Evolutionary conservation across 306 rosid genomes (phyloP), one percentile per base, ranked within the genome.

Genomic region (Castanea crenata): DNA sequence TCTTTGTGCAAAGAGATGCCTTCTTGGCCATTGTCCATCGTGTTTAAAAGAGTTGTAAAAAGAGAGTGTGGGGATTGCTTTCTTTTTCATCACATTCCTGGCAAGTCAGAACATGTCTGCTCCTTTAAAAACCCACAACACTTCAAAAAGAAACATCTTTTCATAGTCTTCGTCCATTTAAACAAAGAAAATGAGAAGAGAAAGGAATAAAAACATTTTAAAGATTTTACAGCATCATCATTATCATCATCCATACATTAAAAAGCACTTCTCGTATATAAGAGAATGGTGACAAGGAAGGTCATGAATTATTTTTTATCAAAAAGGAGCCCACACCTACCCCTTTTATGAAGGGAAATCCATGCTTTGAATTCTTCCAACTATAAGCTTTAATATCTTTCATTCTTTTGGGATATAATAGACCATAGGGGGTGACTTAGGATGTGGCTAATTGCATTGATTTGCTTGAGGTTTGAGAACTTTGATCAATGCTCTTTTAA

Each of bases 81-180:
- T 89, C 90, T 72, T 82, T 89, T 85, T 91, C 92, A 78, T 76
- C 69, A 78, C 85, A 89, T 86, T 91, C 89, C 76, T 85, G 81
- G 77, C 76, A 35, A 78, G 77, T 76, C 84, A 87, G 90, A 69
- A 57, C 41, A 71, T 85, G 87, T 69, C 71, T 74, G 83, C 74
- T 76, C 80, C 67, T 49, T 49, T 80, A 79, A 86, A 73, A 73
- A 34, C 81, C 80, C 71, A 65, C 62, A 32, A 5, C 73, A 13
- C 90, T 54, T 70, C n/a, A 76, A 74, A 76, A 70, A 79, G 85
- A 74, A 83, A 85, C 67, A 67, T 74, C 16, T 61, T 71, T 81
- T 84, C 79, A 21, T 67, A 51, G 84, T 59, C 83, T 44, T 55
- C 35, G 59, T 85, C 81, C 80, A 55, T 55, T 83, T 41, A 41